phyloP scores from a whole-genome alignment of 441 rosid genomes.

The Erodium texanum region DNA sequence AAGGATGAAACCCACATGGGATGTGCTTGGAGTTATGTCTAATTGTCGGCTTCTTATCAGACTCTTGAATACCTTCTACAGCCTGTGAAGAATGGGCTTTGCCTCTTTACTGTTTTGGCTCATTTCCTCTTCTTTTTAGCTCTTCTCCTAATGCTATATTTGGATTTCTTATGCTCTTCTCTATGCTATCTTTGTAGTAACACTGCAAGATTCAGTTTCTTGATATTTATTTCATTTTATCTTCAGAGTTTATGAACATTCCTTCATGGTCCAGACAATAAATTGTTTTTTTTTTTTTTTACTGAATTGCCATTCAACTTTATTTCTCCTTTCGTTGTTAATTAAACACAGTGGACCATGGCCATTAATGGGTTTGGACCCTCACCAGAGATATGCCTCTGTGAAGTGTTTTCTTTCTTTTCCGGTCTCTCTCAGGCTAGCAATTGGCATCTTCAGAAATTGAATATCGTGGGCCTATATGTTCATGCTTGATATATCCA shows the following conservation, averaged over 20 bases:
- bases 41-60: constrained; percentile 47
- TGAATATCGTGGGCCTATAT: neutral
- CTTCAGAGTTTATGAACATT: neutral
- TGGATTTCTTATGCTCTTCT: constrained; percentile 13
- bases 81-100: constrained; percentile 68
- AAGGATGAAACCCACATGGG: constrained; percentile 63
- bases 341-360: neutral
- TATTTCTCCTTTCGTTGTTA: neutral
- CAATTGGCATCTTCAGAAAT: neutral
- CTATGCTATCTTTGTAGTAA: neutral
- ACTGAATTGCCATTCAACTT: constrained; percentile 1
- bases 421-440: neutral
- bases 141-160: neutral
- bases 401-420: neutral
- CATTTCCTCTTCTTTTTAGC: constrained; percentile 13
- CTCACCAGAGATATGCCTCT: constrained; percentile 5
- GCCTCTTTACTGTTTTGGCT: constrained; percentile 29
- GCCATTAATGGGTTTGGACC: constrained; percentile 6
- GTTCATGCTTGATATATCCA: neutral
- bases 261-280: constrained; percentile 4
- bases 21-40: constrained; percentile 39
- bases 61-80: constrained; percentile 34
- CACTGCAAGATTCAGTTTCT: constrained; percentile 3
- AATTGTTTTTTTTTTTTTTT: neutral
- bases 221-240: neutral